Conservation (phyloP, 192 early-diverging fungal species). For the Backusella westeae region DNA sequence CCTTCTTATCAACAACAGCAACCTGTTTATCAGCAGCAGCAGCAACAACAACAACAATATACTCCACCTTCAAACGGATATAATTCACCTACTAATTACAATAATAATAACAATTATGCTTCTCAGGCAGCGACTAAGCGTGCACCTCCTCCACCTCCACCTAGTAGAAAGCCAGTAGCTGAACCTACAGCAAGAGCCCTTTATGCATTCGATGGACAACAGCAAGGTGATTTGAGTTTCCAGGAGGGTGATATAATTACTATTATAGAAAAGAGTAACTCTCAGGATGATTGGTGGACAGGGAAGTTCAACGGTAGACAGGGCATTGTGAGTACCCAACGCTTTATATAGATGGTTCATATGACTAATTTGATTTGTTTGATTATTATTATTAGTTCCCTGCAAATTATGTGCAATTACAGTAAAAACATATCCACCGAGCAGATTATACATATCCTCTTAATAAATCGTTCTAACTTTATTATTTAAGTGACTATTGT, state of each 20-base stretch:
- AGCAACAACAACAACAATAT: not conserved
- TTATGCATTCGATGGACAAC: slow-evolving; percentile 37
- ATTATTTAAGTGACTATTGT: not conserved
- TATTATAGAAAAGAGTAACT: slow-evolving; percentile 38
- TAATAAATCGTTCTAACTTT: not conserved
- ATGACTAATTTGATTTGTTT: not conserved
- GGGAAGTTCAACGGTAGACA: slow-evolving; percentile 31
- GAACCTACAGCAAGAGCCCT: slow-evolving; percentile 29
- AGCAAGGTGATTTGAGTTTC: slow-evolving; percentile 40
- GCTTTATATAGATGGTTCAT: not conserved
- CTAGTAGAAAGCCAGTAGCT: slow-evolving; percentile 17
- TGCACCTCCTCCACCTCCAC: slow-evolving; percentile 47
- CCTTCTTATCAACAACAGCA: not conserved
- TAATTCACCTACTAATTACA: not conserved
- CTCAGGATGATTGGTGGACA: slow-evolving; percentile 44
- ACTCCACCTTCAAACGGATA: not conserved
- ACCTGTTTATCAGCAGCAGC: not conserved
- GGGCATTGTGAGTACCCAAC: slow-evolving; percentile 15
- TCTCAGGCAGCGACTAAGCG: not conserved
- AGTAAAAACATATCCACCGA: not conserved
- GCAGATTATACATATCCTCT: not conserved
- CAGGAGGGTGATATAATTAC: slow-evolving; percentile 41
- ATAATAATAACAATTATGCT: not conserved
- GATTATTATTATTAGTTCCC: not conserved
- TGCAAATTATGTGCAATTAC: not conserved